These are phyloP conservation scores for Paraurostyla sp. DNA, from an alignment of 73 alveolate genomes.

Conservation along the genomic window DNA sequence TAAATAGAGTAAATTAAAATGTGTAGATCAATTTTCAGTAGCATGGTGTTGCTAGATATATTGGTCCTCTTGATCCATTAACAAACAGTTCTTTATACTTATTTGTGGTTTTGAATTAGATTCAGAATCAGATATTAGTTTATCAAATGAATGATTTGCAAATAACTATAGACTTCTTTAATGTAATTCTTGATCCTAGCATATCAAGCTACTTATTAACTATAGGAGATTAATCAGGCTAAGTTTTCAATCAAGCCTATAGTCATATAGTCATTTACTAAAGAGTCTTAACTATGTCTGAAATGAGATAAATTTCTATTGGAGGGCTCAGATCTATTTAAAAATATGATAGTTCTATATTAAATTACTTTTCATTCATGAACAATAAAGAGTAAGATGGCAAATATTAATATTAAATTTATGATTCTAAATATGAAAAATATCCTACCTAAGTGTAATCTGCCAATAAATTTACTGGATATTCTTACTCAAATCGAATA, in stretches of 20 bases:
- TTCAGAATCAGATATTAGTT: not conserved
- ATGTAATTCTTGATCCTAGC: not conserved
- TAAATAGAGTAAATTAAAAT: not conserved
- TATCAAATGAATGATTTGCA: not conserved
- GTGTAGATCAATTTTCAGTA: not conserved
- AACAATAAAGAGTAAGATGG: not conserved
- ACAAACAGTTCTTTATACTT: not conserved
- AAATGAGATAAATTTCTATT: slow-evolving; percentile 31
- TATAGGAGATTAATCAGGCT: not conserved
- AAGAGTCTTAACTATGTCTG: not conserved
- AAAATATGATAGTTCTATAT: not conserved
- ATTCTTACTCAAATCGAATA: not conserved
- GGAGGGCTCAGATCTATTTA: slow-evolving; percentile 13
- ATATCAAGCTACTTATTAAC: not conserved
- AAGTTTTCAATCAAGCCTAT: not conserved
- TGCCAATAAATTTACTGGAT: not conserved
- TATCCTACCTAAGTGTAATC: not conserved
- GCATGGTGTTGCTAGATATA: not conserved
- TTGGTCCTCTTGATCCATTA: not conserved
- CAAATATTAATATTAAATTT: not conserved
- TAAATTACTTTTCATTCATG: not conserved
- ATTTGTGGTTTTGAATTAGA: not conserved
- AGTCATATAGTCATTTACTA: not conserved
- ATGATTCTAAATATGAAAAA: not conserved
- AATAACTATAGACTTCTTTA: not conserved